Conservation (phyloP, 352 stramenopile species). For the Pythium utonaiense region DNA sequence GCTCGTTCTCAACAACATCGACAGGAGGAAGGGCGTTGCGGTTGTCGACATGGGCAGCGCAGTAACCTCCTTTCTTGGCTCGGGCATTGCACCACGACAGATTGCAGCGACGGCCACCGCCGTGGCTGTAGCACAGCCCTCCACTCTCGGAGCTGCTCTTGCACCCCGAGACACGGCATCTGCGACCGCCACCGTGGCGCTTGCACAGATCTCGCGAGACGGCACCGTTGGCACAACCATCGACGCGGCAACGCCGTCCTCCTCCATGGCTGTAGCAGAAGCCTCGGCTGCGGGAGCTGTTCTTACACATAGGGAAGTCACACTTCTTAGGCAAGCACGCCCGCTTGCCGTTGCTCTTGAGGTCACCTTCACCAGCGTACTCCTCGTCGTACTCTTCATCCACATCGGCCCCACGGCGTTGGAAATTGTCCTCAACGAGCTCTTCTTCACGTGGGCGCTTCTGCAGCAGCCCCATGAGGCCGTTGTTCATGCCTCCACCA, state of each 20-base stretch:
- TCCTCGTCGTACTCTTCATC: slow-evolving; percentile 22
- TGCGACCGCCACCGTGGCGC: slow-evolving; percentile 65
- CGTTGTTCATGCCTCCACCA: not conserved
- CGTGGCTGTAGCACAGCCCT: slow-evolving; percentile 74
- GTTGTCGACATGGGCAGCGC: slow-evolving; percentile 42
- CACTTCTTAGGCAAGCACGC: slow-evolving; percentile 78
- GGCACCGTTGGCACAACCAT: slow-evolving; percentile 65
- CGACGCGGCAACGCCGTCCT: slow-evolving; percentile 55
- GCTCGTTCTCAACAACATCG: slow-evolving; percentile 16
- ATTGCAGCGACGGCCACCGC: slow-evolving; percentile 60
- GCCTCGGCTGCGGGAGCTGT: slow-evolving; percentile 69
- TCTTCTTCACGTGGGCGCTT: slow-evolving; percentile 19
- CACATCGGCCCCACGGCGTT: not conserved
- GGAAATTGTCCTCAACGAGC: slow-evolving; percentile 8
- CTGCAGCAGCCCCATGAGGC: slow-evolving; percentile 12
- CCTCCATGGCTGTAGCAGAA: slow-evolving; percentile 81
- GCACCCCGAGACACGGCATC: slow-evolving; percentile 60
- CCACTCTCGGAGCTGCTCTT: slow-evolving; percentile 74
- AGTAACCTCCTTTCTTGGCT: slow-evolving; percentile 75
- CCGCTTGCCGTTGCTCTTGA: slow-evolving; percentile 34
- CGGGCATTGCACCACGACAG: slow-evolving; percentile 66
- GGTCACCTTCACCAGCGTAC: slow-evolving; percentile 2
- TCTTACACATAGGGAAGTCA: slow-evolving; percentile 83
- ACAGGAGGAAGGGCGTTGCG: slow-evolving; percentile 18
- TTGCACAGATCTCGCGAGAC: slow-evolving; percentile 83